phyloP scores from a whole-genome alignment of 345 rosid species.

The Mangifera indica region DNA sequence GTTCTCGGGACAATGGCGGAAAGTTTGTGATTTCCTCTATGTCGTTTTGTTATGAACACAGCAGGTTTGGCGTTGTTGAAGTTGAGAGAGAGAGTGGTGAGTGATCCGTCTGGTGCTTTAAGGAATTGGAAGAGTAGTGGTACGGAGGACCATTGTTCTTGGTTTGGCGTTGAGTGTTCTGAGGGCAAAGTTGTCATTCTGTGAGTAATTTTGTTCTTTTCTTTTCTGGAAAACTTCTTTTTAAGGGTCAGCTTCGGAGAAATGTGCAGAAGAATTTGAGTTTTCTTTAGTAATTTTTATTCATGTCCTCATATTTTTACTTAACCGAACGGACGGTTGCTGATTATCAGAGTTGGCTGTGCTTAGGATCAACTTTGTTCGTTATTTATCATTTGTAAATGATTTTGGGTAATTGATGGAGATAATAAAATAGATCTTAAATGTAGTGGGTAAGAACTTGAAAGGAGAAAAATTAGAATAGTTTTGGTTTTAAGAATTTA shows the following conservation, averaged over 20 bases:
- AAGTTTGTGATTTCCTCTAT: not conserved
- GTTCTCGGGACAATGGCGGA: slow-evolving; percentile 16
- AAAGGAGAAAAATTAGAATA: not conserved
- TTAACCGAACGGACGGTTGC: not conserved
- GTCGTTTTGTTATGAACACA: slow-evolving; percentile 23
- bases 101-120: slow-evolving; percentile 52
- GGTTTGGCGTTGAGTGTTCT: slow-evolving; percentile 51
- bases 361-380: not conserved
- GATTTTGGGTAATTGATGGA: not conserved
- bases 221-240: not conserved
- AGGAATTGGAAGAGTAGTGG: slow-evolving; percentile 36
- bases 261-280: not conserved
- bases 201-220: slow-evolving; percentile 30
- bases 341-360: not conserved
- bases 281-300: not conserved
- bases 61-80: slow-evolving; percentile 55
- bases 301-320: too few relatives aligned
- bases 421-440: not conserved
- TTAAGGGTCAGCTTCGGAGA: not conserved
- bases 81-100: slow-evolving; percentile 38
- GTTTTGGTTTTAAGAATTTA: not conserved
- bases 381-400: too few relatives aligned
- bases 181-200: slow-evolving; percentile 44
- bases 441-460: not conserved
- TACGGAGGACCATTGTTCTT: slow-evolving; percentile 48